These are phyloP conservation scores for Acer saccharum DNA, from an alignment of 345 rosid species.

Conservation along the genomic window DNA sequence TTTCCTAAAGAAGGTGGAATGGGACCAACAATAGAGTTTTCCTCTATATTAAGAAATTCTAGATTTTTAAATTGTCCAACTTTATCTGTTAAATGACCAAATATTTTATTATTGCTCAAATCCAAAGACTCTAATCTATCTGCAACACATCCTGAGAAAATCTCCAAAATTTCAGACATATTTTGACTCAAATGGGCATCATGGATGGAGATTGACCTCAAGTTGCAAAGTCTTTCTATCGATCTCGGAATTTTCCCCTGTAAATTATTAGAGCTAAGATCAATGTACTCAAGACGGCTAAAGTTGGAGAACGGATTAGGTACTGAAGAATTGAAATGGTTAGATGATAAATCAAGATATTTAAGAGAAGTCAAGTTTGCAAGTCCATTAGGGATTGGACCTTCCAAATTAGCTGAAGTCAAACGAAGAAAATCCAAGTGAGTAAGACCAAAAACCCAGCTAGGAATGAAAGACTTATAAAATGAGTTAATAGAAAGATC, in stretches of 20 bases:
- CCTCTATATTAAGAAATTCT: not conserved
- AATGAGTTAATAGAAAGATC: conserved; percentile 15
- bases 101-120: not conserved
- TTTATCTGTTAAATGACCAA: not conserved
- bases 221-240: not conserved
- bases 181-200: not conserved
- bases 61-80: not conserved
- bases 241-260: conserved; percentile 20
- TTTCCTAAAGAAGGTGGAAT: not conserved
- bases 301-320: conserved; percentile 24
- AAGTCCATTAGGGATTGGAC: not conserved
- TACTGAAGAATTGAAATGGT: conserved; percentile 18
- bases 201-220: not conserved
- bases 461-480: conserved; percentile 1
- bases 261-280: fast-evolving
- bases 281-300: not conserved
- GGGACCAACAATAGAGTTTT: conserved; percentile 1
- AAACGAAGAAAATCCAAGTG: conserved; percentile 20
- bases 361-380: conserved; percentile 9
- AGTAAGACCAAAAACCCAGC: conserved; percentile 25
- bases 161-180: not conserved
- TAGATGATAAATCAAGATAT: not conserved
- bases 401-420: not conserved
- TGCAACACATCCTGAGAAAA: not conserved
- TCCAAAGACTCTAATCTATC: fast-evolving